These are phyloP conservation scores for Crithidia sp. DNA, from an alignment of 208 protist species.

Conservation along the genomic window DNA sequence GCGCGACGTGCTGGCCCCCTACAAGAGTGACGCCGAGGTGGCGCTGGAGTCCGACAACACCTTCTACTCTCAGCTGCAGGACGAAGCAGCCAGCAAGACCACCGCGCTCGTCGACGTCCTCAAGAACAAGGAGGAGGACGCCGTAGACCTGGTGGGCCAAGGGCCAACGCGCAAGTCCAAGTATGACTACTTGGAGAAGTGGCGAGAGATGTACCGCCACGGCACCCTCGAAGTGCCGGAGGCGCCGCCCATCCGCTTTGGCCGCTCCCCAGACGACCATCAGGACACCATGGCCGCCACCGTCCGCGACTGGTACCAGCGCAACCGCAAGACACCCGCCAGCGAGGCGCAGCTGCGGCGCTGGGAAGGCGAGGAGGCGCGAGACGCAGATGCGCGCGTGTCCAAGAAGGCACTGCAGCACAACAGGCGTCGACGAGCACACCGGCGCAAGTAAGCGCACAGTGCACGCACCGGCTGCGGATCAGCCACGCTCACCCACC, in stretches of 20 bases:
- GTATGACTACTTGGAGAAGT: constrained; percentile 91
- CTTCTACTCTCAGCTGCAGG: constrained; percentile 69
- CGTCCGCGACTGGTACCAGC: constrained; percentile 79
- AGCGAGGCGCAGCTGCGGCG: constrained; percentile 43
- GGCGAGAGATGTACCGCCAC: constrained; percentile 92
- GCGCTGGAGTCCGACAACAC: constrained; percentile 85
- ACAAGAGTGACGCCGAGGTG: constrained; percentile 89
- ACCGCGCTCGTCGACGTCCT: constrained; percentile 64
- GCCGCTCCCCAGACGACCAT: constrained; percentile 76
- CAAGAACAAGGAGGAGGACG: constrained; percentile 60
- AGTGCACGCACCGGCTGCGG: too few species aligned
- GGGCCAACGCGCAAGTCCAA: constrained; percentile 79
- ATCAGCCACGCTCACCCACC: not conserved
- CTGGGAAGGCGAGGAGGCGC: constrained; percentile 49
- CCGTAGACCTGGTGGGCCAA: constrained; percentile 51
- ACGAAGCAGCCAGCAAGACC: constrained; percentile 50
- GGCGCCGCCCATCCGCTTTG: constrained; percentile 70
- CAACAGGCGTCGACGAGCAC: constrained; percentile 23
- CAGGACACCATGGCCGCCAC: constrained; percentile 67
- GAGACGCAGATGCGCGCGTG: constrained; percentile 37
- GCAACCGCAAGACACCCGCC: constrained; percentile 61
- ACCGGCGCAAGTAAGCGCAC: constrained; percentile 10
- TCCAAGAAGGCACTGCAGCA: constrained; percentile 54
- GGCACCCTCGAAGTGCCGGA: constrained; percentile 88
- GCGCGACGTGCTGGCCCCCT: constrained; percentile 70